phyloP scores from a whole-genome alignment of 2,329 filamentous ascomycete genomes.

The Penicillium hordei region DNA sequence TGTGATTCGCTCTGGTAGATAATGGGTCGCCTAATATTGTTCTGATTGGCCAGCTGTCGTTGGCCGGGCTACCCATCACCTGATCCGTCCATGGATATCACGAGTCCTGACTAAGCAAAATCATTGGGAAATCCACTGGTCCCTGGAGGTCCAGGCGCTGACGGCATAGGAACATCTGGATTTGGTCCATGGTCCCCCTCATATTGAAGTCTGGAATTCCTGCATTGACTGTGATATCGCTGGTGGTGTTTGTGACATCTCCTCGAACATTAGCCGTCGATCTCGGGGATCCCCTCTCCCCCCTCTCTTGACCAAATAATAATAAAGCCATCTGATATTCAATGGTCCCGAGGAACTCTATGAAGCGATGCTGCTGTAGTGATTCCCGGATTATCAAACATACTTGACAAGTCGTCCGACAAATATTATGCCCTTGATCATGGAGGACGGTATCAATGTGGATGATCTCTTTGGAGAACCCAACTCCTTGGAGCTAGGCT shows the following conservation, averaged over 20 bases:
- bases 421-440: slow-evolving; percentile 52
- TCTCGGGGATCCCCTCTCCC: background rate
- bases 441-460: slow-evolving; percentile 61
- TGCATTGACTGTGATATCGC: background rate
- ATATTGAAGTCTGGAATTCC: background rate
- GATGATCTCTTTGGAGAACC: slow-evolving; percentile 75
- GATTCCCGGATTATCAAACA: slow-evolving; percentile 1
- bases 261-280: background rate
- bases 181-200: background rate
- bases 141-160: slow-evolving; percentile 8
- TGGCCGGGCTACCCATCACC: slow-evolving; percentile 26
- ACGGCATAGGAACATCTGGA: slow-evolving; percentile 7
- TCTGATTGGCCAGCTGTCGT: slow-evolving; percentile 18
- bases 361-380: slow-evolving; percentile 22
- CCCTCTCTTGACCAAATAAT: background rate
- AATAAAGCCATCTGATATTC: slow-evolving; percentile 4
- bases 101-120: slow-evolving; percentile 17
- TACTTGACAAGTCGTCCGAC: slow-evolving; percentile 1
- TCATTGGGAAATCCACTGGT: slow-evolving; percentile 9
- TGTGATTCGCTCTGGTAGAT: slow-evolving; percentile 18
- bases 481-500: slow-evolving; percentile 57
- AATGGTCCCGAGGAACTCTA: slow-evolving; percentile 5
- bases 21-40: background rate
- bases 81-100: slow-evolving; percentile 3
- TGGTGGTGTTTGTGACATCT: background rate